Evolutionary conservation across 208 protist species (phyloP).

Genomic region (Crithidia thermophila): DNA sequence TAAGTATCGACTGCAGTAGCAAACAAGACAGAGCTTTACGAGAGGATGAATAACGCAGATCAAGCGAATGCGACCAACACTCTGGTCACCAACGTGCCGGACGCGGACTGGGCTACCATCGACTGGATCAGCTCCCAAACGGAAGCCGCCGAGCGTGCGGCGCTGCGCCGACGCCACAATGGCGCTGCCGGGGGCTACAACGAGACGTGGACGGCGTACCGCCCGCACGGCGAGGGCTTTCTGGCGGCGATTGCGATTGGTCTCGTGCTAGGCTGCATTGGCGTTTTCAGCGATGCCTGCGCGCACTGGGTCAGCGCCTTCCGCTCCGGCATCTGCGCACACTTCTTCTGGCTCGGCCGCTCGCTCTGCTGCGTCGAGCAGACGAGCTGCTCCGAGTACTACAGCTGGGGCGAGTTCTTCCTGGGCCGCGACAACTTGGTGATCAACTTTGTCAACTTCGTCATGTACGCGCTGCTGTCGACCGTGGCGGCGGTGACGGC

Average conservation of each 20-base stretch:
- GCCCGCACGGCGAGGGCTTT: conserved; percentile 42
- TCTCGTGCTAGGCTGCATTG: conserved; percentile 51
- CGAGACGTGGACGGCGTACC: conserved; percentile 23
- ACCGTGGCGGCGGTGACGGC: conserved; percentile 45
- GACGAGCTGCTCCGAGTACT: conserved; percentile 49
- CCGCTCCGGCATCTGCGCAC: conserved; percentile 56
- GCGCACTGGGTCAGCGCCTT: conserved; percentile 65
- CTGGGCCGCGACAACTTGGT: conserved; percentile 49
- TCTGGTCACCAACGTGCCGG: conserved; percentile 23
- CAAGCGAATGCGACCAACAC: background rate
- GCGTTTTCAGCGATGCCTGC: conserved; percentile 71
- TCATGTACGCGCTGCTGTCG: conserved; percentile 58
- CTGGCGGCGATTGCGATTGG: conserved; percentile 44
- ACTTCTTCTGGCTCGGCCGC: conserved; percentile 68
- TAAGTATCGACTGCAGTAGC: no score
- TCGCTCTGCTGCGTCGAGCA: conserved; percentile 53
- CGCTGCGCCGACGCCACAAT: conserved; percentile 21
- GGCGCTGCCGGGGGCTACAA: background rate
- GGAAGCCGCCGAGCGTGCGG: conserved; percentile 44
- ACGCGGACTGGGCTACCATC: conserved; percentile 72
- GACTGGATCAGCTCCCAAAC: conserved; percentile 62
- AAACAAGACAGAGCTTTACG: no score
- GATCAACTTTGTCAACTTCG: conserved; percentile 45
- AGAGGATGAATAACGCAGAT: background rate
- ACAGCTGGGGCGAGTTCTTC: conserved; percentile 70